These are phyloP conservation scores for Halophytophthora polymorphica DNA, from an alignment of 352 stramenopile genomes.

Conservation along the genomic window DNA sequence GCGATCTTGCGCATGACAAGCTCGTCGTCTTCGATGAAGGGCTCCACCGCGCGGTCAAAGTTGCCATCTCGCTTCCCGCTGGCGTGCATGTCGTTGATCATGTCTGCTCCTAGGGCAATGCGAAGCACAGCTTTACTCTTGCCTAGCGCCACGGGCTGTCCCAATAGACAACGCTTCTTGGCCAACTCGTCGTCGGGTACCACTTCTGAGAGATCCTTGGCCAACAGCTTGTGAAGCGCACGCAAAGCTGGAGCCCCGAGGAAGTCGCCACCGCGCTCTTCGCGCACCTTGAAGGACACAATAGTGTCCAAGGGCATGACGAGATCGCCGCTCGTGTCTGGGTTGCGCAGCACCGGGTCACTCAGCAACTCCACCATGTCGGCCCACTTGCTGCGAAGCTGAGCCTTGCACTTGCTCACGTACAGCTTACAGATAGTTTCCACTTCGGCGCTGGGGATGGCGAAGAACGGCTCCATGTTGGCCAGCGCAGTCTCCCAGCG, in stretches of 20 bases:
- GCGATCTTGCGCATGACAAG: slow-evolving; percentile 63
- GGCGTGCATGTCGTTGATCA: slow-evolving; percentile 73
- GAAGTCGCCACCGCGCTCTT: slow-evolving; percentile 30
- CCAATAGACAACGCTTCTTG: slow-evolving; percentile 68
- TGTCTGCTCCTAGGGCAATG: slow-evolving; percentile 86
- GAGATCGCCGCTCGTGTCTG: slow-evolving; percentile 11
- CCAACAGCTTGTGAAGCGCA: slow-evolving; percentile 63
- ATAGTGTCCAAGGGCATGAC: slow-evolving; percentile 66
- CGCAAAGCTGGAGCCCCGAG: slow-evolving; percentile 53
- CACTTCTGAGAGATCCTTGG: slow-evolving; percentile 61
- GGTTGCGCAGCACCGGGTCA: slow-evolving; percentile 15
- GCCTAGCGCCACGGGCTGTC: slow-evolving; percentile 78
- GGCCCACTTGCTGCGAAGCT: slow-evolving; percentile 36
- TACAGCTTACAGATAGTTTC: slow-evolving; percentile 57
- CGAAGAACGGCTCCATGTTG: slow-evolving; percentile 77
- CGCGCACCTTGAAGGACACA: slow-evolving; percentile 75
- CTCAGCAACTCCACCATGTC: slow-evolving; percentile 48
- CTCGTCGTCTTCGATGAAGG: slow-evolving; percentile 52
- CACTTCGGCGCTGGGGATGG: slow-evolving; percentile 47
- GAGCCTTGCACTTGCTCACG: slow-evolving; percentile 46
- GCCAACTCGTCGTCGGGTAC: slow-evolving; percentile 41
- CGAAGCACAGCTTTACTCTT: slow-evolving; percentile 70
- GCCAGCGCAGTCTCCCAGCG: slow-evolving; percentile 79
- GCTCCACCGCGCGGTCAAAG: slow-evolving; percentile 28
- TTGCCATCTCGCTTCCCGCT: slow-evolving; percentile 30